Evolutionary conservation across 1,139 yeast species (phyloP).

Genomic region (Protomyces inouyei): DNA sequence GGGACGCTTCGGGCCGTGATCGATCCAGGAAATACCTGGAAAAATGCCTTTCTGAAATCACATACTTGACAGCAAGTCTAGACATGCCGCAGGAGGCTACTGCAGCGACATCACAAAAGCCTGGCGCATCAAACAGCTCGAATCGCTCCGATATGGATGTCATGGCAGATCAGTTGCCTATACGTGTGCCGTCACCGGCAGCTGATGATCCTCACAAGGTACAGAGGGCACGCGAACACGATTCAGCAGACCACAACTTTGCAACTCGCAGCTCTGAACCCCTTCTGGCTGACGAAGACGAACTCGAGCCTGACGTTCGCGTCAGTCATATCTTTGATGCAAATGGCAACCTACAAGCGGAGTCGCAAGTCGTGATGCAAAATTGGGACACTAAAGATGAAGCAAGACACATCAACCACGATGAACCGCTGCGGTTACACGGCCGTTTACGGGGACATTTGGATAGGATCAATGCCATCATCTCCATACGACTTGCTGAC

Average conservation of each 20-base stretch:
- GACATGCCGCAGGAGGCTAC: background rate
- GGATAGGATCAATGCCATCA: background rate
- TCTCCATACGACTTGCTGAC: background rate
- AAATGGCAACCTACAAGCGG: background rate
- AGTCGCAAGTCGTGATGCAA: background rate
- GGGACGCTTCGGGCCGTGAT: constrained; percentile 8
- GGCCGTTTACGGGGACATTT: background rate
- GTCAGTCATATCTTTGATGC: background rate
- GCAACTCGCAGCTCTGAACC: background rate
- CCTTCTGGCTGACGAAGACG: background rate
- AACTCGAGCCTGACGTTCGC: background rate
- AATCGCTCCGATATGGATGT: background rate
- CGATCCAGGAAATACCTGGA: constrained; percentile 15
- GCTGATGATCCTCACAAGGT: background rate
- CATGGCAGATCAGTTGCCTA: background rate
- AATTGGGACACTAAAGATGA: background rate
- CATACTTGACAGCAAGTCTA: background rate
- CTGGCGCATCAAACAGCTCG: too few species aligned
- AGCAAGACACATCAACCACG: too few species aligned
- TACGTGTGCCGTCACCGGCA: background rate
- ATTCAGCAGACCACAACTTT: background rate
- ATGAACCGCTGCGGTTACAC: background rate
- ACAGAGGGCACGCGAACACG: background rate
- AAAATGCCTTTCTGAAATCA: constrained; percentile 23
- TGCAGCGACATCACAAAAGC: background rate